Evolutionary conservation across 2,329 filamentous ascomycete genomes (phyloP).

Genomic region (Trichoderma oligosporum): DNA sequence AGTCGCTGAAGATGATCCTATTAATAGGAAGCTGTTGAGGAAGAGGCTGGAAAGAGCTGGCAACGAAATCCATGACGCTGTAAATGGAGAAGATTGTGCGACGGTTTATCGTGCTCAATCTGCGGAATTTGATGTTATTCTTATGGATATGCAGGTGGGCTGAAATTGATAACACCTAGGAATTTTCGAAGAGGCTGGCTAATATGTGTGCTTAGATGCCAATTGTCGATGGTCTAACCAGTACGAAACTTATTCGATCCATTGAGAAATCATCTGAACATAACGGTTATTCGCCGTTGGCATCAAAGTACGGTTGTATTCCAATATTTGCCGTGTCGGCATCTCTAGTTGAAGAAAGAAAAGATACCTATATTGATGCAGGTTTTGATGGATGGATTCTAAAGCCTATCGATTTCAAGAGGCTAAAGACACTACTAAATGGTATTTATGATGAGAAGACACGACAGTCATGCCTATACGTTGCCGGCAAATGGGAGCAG

Average conservation of each 20-base stretch:
- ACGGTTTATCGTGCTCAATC: constrained; percentile 62
- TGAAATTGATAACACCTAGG: neutral
- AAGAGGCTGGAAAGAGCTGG: constrained; percentile 76
- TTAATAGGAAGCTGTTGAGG: constrained; percentile 77
- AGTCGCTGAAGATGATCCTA: constrained; percentile 82
- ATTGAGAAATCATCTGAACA: constrained; percentile 56
- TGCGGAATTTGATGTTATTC: constrained; percentile 66
- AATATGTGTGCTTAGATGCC: constrained; percentile 68
- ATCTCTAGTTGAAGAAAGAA: constrained; percentile 68
- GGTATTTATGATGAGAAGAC: constrained; percentile 62
- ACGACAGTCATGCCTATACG: constrained; percentile 63
- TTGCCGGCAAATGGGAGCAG: constrained; percentile 71
- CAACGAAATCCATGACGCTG: constrained; percentile 66
- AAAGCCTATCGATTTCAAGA: constrained; percentile 79
- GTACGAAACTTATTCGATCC: constrained; percentile 77
- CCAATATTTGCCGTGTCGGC: constrained; percentile 87
- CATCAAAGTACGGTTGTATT: constrained; percentile 59
- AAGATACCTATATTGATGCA: constrained; percentile 64
- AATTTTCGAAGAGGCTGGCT: neutral
- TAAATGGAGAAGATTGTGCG: constrained; percentile 83
- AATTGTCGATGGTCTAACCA: constrained; percentile 78
- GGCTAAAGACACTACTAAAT: constrained; percentile 63
- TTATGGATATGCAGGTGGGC: constrained; percentile 90
- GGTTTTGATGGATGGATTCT: constrained; percentile 91
- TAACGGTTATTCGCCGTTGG: constrained; percentile 54